Base-by-base conservation (phyloP, 495 filamentous ascomycete species). In the Penicillium taxi region DNA sequence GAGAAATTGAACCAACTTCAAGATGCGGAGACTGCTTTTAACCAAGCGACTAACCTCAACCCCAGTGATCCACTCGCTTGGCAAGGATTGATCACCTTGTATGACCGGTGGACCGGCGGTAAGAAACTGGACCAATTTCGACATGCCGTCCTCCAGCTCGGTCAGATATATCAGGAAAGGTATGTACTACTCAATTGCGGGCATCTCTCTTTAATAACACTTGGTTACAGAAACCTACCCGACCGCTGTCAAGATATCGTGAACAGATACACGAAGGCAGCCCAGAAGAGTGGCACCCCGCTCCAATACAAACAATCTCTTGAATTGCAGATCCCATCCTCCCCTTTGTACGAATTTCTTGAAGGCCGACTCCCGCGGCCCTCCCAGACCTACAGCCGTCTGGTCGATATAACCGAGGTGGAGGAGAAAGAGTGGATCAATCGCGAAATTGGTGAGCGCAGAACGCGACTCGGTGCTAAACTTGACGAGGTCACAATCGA, bases 391-490 rank as follows among this genome's bases (percentile, higher is more conserved):
- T 96, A 91, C 59, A 75, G 75, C 35, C 82, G 75, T 22, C 69
- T 96, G 34, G 84, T 84, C n/a, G 80, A 94, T 32, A 81, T 95
- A 34, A 69, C 82, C 11, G 91, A 96, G 50, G 55, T 72, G 1
- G 86, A 93, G 25, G 93, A 98, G 58, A 91, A 82, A 48, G 84
- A 91, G 55, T 79, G 74, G 19, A 91, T 96, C 53, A 96, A 95
- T 55, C 82, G 77, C 14, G 78, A 94, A 37, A 94, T 96, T 45
- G 87, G 81, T 13, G 85, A 90, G 52, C 76, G 91, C 9, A 75
- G 88, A 33, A 94, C 89, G 14, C 78, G 91, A 13, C 72, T 98
- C 9, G 93, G 91, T 29, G 87, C 88, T 14, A 80, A 74, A 18
- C 67, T 90, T 40, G 81, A 72, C 17, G 83, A 94, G 38, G 87